A percentile compares a stretch with the other conserved stretches of the same genome.
These are phyloP conservation scores for Lantana camara DNA, from an alignment of 257 asterid genomes.

Conservation along the genomic window DNA sequence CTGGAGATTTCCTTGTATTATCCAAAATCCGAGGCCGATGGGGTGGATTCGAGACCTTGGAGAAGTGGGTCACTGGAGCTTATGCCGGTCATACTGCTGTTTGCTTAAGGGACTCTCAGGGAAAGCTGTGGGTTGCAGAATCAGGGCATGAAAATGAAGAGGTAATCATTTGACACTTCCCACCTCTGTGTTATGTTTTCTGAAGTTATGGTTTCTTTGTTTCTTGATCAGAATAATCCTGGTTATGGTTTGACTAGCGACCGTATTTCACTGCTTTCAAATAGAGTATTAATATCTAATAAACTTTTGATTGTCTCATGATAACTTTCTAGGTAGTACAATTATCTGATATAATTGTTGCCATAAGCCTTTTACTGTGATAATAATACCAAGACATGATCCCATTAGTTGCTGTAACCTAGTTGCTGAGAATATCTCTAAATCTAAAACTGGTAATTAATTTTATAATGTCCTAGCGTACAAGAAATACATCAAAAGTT, in stretches of 20 bases:
- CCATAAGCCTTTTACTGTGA: no score
- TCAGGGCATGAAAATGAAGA: slow-evolving; percentile 70
- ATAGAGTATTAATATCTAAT: no score
- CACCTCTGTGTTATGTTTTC: neutral
- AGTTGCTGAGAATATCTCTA: no score
- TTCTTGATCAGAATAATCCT: neutral
- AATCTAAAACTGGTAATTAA: neutral
- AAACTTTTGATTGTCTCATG: no score
- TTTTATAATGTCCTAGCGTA: no score
- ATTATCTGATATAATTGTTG: no score
- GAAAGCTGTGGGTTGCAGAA: slow-evolving; percentile 80
- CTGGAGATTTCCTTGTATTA: slow-evolving; percentile 73
- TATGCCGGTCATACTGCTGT: slow-evolving; percentile 79
- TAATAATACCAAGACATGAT: no score
- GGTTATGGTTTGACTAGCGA: neutral
- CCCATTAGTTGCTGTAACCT: no score
- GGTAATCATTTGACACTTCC: slow-evolving; percentile 36
- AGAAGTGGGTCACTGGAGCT: slow-evolving; percentile 79
- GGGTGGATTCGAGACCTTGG: slow-evolving; percentile 80
- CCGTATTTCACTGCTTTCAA: no score
- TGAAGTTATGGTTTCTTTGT: neutral
- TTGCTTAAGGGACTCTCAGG: slow-evolving; percentile 66
- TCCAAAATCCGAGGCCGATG: slow-evolving; percentile 73
- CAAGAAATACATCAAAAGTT: neutral
- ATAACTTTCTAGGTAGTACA: no score